Percentiles rank a stretch among this genome's conserved stretches.
Evolutionary conservation across 2,329 filamentous ascomycete genomes (phyloP).

Genomic region (Penicillium vulpinum): DNA sequence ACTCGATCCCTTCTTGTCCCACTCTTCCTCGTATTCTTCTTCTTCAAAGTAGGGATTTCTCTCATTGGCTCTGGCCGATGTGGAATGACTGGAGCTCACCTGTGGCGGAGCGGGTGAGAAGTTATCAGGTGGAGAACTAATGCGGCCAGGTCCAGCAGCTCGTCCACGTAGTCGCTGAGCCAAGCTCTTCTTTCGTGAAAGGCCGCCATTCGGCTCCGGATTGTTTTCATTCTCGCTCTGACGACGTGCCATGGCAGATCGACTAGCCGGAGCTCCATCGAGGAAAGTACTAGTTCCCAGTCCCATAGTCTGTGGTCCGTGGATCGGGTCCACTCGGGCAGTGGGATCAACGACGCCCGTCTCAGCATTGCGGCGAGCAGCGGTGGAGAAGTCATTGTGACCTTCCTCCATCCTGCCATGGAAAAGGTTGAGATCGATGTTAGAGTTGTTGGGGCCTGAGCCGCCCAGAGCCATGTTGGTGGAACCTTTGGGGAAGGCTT

Average conservation of each 20-base stretch:
- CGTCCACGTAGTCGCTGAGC: conserved; percentile 86
- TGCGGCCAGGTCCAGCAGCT: conserved; percentile 55
- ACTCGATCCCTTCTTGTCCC: conserved; percentile 62
- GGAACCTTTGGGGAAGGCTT: conserved; percentile 90
- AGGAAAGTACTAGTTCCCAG: conserved; percentile 94
- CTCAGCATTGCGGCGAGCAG: conserved; percentile 36
- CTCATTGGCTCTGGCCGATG: conserved; percentile 46
- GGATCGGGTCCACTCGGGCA: conserved; percentile 67
- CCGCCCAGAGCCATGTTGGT: conserved; percentile 91
- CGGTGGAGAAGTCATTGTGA: conserved; percentile 71
- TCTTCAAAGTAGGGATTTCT: conserved; percentile 86
- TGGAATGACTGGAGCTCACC: conserved; percentile 32
- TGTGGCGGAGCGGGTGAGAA: conserved; percentile 27
- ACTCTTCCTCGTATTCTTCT: conserved; percentile 70
- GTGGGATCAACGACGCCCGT: conserved; percentile 61
- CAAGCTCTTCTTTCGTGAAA: conserved; percentile 91
- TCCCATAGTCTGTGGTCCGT: conserved; percentile 80
- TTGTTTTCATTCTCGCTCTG: conserved; percentile 65
- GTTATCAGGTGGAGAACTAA: conserved; percentile 55
- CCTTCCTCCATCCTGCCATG: conserved; percentile 84
- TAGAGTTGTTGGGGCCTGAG: conserved; percentile 76
- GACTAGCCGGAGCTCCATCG: conserved; percentile 86
- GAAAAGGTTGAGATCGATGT: conserved; percentile 82
- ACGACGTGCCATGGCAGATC: conserved; percentile 72
- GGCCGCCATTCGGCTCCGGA: conserved; percentile 54